Evolutionary conservation across 371 early-diverging fungal species (phyloP).

Genomic region (Zopfochytrium polystomum): DNA sequence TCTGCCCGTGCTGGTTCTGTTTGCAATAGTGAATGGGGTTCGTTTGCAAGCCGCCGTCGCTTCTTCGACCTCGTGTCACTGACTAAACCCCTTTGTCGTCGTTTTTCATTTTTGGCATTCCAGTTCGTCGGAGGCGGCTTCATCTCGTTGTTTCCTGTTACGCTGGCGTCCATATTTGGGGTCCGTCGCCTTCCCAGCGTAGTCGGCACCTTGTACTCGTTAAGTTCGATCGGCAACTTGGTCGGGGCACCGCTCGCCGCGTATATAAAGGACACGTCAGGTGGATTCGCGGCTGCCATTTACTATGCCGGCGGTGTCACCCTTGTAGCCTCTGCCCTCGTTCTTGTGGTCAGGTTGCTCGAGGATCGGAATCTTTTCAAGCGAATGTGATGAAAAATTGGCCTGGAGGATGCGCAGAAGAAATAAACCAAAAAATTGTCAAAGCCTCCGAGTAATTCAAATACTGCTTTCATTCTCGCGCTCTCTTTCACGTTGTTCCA

Average conservation of each 20-base stretch:
- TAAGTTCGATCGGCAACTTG: slow-evolving; percentile 20
- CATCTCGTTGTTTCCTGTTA: slow-evolving; percentile 27
- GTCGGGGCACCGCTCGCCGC: slow-evolving; percentile 19
- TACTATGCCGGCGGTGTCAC: slow-evolving; percentile 21
- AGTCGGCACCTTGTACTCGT: slow-evolving; percentile 19
- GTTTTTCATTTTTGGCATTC: background rate
- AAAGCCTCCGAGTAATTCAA: too few relatives aligned
- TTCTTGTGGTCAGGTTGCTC: slow-evolving; percentile 10
- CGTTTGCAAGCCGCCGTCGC: slow-evolving; percentile 1
- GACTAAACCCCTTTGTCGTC: background rate
- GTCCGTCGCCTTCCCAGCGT: slow-evolving; percentile 15
- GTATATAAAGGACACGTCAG: slow-evolving; percentile 8
- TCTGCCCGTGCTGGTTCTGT: background rate
- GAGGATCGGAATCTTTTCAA: slow-evolving; percentile 8
- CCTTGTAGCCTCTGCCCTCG: slow-evolving; percentile 13
- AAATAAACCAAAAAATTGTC: too few relatives aligned
- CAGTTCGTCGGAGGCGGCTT: slow-evolving; percentile 26
- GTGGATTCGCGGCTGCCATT: slow-evolving; percentile 17
- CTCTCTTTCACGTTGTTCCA: too few relatives aligned
- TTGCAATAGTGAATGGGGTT: slow-evolving; percentile 20
- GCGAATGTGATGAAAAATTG: slow-evolving; percentile 5
- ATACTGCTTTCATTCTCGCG: too few relatives aligned
- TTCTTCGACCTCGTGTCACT: background rate
- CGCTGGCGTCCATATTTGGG: slow-evolving; percentile 22
- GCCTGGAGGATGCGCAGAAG: too few relatives aligned